Percentiles rank a stretch among this genome's conserved stretches.
Conservation (phyloP, 345 rosid genomes). For the Iberis pinnata region DNA sequence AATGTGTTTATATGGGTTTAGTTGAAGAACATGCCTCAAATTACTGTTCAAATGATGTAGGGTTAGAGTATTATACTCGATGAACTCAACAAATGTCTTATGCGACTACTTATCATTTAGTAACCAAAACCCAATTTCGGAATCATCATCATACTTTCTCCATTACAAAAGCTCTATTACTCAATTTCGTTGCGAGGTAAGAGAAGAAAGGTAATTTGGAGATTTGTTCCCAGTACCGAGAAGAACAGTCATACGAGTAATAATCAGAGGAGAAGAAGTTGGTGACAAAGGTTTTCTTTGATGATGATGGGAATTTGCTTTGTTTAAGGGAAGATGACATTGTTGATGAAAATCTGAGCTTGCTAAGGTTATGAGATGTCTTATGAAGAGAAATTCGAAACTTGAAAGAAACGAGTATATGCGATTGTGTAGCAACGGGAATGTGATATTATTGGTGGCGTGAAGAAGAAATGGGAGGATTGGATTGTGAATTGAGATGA, state of each 20-base stretch:
- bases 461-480: constrained; percentile 85
- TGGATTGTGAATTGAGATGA: constrained; percentile 67
- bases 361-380: constrained; percentile 39
- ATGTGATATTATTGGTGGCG: constrained; percentile 50
- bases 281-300: constrained; percentile 86
- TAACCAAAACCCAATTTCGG: constrained; percentile 25
- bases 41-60: too few relatives aligned
- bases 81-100: too few relatives aligned
- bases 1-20: too few relatives aligned
- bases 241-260: constrained; percentile 23
- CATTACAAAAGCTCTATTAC: constrained; percentile 18
- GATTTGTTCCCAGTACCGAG: constrained; percentile 42
- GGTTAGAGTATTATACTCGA: too few relatives aligned
- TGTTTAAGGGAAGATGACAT: constrained; percentile 62
- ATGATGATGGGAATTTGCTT: constrained; percentile 85
- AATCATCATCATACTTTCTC: constrained; percentile 4
- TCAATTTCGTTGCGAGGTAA: constrained; percentile 22
- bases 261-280: constrained; percentile 37
- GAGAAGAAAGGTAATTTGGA: constrained; percentile 34
- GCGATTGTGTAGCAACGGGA: constrained; percentile 87
- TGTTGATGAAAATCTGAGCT: constrained; percentile 36
- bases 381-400: constrained; percentile 65
- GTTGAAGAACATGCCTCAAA: too few relatives aligned
- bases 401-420: constrained; percentile 90
- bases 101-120: too few relatives aligned